phyloP scores from a whole-genome alignment of 2,329 filamentous ascomycete genomes.

The Pestalotiopsis sp. region DNA sequence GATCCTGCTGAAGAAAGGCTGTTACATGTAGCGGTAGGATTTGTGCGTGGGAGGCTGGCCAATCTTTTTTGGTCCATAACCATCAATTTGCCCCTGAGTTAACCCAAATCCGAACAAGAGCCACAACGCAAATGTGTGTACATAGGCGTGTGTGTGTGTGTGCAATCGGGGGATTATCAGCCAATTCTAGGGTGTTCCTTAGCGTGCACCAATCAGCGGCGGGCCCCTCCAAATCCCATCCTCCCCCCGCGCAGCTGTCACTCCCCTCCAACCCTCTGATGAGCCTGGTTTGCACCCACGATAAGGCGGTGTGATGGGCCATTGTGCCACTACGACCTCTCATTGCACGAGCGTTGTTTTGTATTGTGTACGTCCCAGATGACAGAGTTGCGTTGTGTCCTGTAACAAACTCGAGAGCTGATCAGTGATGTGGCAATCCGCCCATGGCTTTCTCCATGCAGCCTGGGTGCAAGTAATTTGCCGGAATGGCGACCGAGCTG shows the following conservation, averaged over 20 bases:
- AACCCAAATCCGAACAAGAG: neutral
- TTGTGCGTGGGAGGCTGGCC: neutral
- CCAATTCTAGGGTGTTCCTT: neutral
- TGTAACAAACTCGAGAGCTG: neutral
- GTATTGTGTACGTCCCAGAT: neutral
- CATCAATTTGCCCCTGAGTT: constrained; percentile 3
- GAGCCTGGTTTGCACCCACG: neutral
- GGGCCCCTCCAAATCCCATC: neutral
- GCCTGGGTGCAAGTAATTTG: constrained; percentile 9
- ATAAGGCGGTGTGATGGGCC: constrained; percentile 8
- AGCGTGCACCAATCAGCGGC: neutral
- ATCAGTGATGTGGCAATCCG: neutral
- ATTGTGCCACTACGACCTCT: neutral
- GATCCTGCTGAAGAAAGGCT: neutral
- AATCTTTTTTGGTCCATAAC: neutral
- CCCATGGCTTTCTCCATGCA: neutral
- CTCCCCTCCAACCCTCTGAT: too few species aligned
- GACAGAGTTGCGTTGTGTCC: neutral
- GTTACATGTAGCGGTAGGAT: neutral
- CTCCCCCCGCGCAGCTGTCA: neutral
- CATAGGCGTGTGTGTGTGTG: too few species aligned
- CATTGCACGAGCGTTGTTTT: neutral
- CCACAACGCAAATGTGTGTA: neutral
- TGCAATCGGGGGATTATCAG: constrained; percentile 9
- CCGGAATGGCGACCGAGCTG: neutral